Conservation (phyloP, 495 filamentous ascomycete species). For the Lasiosphaeria miniovina region DNA sequence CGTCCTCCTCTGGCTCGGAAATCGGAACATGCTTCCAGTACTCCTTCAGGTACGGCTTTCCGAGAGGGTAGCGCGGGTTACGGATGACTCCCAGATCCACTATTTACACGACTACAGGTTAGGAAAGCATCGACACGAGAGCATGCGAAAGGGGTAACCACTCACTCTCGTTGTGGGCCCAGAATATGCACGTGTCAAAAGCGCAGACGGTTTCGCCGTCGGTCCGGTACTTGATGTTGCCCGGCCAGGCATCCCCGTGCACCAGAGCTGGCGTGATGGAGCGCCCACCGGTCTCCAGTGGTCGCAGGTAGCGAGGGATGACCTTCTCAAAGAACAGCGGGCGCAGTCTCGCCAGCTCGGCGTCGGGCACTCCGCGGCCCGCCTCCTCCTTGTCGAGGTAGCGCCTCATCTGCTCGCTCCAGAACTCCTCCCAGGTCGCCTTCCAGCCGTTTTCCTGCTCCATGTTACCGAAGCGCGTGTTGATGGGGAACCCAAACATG, state of each 20-base stretch:
- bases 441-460: constrained; percentile 42
- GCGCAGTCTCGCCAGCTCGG: constrained; percentile 14
- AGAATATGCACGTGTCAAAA: constrained; percentile 47
- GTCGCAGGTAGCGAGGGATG: constrained; percentile 35
- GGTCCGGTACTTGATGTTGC: constrained; percentile 38
- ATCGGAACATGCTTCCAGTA: constrained; percentile 23
- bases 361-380: constrained; percentile 11
- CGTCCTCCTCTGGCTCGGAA: constrained; percentile 31
- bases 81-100: constrained; percentile 40
- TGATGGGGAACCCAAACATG: constrained; percentile 50
- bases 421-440: constrained; percentile 45
- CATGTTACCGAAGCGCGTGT: constrained; percentile 44
- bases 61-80: constrained; percentile 23
- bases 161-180: constrained; percentile 47
- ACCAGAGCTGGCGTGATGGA: constrained; percentile 42
- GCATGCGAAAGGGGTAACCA: not conserved
- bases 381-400: constrained; percentile 20
- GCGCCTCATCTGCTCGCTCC: constrained; percentile 26
- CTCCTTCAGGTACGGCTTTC: constrained; percentile 21
- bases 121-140: no score
- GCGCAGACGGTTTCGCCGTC: constrained; percentile 35
- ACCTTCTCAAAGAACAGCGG: constrained; percentile 32
- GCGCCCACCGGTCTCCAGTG: constrained; percentile 40
- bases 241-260: constrained; percentile 48
- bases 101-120: not conserved